phyloP scores from a whole-genome alignment of 2,329 filamentous ascomycete genomes.

The Elsinoe perseae region DNA sequence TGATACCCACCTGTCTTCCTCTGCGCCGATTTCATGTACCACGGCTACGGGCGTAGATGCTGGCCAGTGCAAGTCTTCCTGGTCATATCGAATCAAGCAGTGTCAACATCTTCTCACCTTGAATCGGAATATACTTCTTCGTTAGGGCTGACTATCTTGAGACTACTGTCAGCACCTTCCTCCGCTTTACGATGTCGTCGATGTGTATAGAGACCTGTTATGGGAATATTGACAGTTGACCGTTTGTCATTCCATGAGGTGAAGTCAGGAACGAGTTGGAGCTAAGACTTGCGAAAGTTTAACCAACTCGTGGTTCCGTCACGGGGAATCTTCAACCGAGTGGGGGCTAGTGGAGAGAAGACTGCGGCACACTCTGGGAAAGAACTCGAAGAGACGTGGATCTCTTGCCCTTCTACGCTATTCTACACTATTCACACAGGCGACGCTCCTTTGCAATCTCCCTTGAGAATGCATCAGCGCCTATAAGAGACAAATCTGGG shows the following conservation, averaged over 20 bases:
- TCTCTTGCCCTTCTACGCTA: no score
- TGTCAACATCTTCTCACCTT: background rate
- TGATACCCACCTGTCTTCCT: no score
- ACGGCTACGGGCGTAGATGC: no score
- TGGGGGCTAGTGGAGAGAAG: background rate
- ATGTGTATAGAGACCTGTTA: background rate
- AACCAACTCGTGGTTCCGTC: background rate
- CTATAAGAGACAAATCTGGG: background rate
- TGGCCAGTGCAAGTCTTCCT: no score
- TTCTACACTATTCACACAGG: no score
- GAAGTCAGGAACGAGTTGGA: background rate
- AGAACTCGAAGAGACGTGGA: no score
- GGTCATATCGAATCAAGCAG: no score
- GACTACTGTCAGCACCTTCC: background rate
- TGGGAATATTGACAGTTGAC: background rate
- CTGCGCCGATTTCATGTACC: no score
- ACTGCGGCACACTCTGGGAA: background rate
- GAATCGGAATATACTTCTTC: background rate
- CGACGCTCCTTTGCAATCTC: no score
- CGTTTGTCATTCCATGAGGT: background rate
- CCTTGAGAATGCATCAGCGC: no score
- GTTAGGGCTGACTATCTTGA: conserved; percentile 1
- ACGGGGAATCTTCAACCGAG: background rate
- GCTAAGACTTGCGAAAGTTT: conserved; percentile 2
- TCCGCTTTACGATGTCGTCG: background rate